Evolutionary conservation across 2,329 filamentous ascomycete genomes (phyloP), one percentile per base, ranked within the genome.

Genomic region (Fusarium virguliforme): DNA sequence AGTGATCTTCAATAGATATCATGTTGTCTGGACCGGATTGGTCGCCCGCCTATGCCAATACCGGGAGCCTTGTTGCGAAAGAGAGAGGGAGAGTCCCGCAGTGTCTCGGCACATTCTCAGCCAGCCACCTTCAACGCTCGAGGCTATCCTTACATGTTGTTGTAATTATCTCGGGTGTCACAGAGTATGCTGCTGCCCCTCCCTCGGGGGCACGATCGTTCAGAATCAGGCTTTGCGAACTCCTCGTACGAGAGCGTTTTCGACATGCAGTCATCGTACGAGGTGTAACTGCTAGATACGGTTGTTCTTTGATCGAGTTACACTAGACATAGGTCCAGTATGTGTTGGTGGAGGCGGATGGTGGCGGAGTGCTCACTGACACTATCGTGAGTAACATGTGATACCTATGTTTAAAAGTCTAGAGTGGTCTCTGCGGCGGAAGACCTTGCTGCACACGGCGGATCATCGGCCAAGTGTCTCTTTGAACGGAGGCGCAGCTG

Each of bases 71-170:
- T 48, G 43, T 43, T 26, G 22, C 40, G 12, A 26, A 10, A 15
- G 15, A 8, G 13, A 34, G 9, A 34, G 8, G n/a, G 24, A 28
- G 28, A 70, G 67, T 70, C 62, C 62, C 67, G 70, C 62, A 55
- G 66, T 26, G 62, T 59, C 67, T 70, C 53, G 57, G 54, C 22
- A 54, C 8, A 18, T 22, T 18, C 28, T 48, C 43, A 48, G 24
- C 43, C 43, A 48, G 43, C 43, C 43, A 48, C 43, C 8, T 18
- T 30, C 24, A 48, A 48, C 43, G 43, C 8, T 48, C 24, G 12
- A 48, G 15, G 28, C 43, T 18, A 48, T 30, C 43, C 43, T 9
- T 48, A 48, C 43, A 48, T 48, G 26, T 48, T 28, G n/a, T 30
- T 48, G 26, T 48, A 48, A 30, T 30, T 48, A 24, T 48, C 43